phyloP scores from a whole-genome alignment of 176 grass and related monocot species.

The Typha latifolia region DNA sequence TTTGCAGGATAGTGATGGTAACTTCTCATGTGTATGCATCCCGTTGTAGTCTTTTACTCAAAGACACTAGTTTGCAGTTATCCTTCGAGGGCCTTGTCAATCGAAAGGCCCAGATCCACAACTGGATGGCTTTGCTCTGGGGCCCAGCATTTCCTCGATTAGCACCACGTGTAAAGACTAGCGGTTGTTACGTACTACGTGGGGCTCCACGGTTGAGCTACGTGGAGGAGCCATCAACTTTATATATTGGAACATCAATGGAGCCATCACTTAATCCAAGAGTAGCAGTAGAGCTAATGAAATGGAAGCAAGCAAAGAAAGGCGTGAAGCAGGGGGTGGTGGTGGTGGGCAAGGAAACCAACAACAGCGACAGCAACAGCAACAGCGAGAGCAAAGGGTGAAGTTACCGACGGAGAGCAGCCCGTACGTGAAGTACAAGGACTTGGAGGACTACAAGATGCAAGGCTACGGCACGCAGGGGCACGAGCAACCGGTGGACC shows the following conservation, averaged over 20 bases:
- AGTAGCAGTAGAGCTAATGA: background rate
- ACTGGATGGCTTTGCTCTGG: no score
- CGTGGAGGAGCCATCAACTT: background rate
- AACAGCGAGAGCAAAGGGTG: conserved; percentile 11
- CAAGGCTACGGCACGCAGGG: conserved; percentile 53
- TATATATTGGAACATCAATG: background rate
- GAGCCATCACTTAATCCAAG: background rate
- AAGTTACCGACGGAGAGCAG: conserved; percentile 57
- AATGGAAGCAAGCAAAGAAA: conserved; percentile 34
- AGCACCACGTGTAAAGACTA: no score
- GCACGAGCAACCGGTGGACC: conserved; percentile 47
- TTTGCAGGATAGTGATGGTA: conserved; percentile 13
- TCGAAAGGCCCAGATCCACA: no score
- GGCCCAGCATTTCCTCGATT: no score
- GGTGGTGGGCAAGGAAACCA: background rate
- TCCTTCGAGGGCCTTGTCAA: no score
- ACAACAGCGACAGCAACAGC: conserved; percentile 10
- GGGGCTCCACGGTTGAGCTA: background rate
- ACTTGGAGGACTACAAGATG: conserved; percentile 74
- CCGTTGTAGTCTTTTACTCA: no score
- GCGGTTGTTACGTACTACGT: no score
- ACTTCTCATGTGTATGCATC: conserved; percentile 20
- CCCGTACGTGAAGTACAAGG: conserved; percentile 66
- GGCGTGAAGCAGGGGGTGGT: conserved; percentile 14
- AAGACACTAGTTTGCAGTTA: no score